A percentile compares a stretch with the other conserved stretches of the same genome.
phyloP scores from a whole-genome alignment of 805 yeast genomes.

The Tetrapisispora arboricola region DNA sequence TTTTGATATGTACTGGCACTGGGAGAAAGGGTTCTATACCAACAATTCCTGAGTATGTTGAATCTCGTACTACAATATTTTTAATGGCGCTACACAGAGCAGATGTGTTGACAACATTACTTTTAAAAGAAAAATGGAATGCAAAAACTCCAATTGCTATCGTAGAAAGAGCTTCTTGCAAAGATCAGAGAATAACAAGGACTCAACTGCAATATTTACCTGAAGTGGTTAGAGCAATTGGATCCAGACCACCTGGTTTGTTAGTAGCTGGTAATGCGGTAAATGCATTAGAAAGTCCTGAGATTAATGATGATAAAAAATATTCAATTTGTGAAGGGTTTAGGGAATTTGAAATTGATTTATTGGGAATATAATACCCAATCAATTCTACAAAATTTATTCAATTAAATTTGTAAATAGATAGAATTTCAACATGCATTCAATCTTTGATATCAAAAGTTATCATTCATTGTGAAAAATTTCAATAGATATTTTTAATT shows the following conservation, averaged over 20 bases:
- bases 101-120: constrained; percentile 38
- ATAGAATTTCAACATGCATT: too few relatives aligned
- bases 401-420: too few relatives aligned
- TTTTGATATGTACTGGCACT: constrained; percentile 87
- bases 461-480: too few relatives aligned
- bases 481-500: too few relatives aligned
- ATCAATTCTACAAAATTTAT: not conserved
- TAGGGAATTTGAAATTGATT: constrained; percentile 11
- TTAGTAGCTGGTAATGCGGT: constrained; percentile 77
- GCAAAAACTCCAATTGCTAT: constrained; percentile 66
- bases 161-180: constrained; percentile 86
- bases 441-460: too few relatives aligned
- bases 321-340: constrained; percentile 31
- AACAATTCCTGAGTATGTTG: constrained; percentile 59
- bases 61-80: constrained; percentile 71
- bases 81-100: constrained; percentile 82
- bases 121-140: constrained; percentile 56
- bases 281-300: constrained; percentile 31
- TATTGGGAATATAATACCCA: not conserved
- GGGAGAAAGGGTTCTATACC: constrained; percentile 83
- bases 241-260: constrained; percentile 89
- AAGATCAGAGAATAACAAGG: constrained; percentile 79
- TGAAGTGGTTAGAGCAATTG: constrained; percentile 62
- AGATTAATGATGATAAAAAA: constrained; percentile 18
- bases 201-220: constrained; percentile 59